Conservation (phyloP, 192 early-diverging fungal species). For the Lunasporangiospora selenospora region DNA sequence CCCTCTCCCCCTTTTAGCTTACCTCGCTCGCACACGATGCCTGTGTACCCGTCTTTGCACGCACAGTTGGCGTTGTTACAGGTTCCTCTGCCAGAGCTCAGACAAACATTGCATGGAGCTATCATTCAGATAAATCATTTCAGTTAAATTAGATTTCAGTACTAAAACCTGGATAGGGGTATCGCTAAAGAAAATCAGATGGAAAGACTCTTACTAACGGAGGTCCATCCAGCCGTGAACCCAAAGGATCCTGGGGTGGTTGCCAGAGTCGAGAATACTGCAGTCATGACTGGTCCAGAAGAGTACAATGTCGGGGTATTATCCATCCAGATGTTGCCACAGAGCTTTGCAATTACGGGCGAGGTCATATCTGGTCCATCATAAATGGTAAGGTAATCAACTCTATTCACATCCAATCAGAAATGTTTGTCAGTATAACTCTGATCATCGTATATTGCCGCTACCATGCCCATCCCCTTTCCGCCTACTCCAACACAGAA, state of each 20-base stretch:
- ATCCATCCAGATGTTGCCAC: constrained; percentile 26
- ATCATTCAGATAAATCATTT: too few relatives aligned
- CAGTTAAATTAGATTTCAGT: too few relatives aligned
- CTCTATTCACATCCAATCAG: constrained; percentile 1
- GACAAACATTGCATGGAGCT: constrained; percentile 36
- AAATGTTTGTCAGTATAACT: too few relatives aligned
- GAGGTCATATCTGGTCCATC: constrained; percentile 30
- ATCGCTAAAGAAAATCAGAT: background rate
- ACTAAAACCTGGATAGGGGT: too few relatives aligned
- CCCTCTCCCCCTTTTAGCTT: too few relatives aligned
- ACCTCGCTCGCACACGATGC: constrained; percentile 36
- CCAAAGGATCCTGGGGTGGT: constrained; percentile 7
- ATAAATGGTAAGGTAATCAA: constrained; percentile 39
- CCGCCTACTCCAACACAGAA: too few relatives aligned
- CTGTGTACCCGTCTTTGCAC: constrained; percentile 14
- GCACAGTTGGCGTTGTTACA: constrained; percentile 17
- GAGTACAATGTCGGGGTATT: constrained; percentile 10
- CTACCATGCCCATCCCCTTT: too few relatives aligned
- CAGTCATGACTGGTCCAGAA: constrained; percentile 26
- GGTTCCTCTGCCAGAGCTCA: constrained; percentile 12
- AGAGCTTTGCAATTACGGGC: constrained; percentile 31
- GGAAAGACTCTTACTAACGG: constrained; percentile 33
- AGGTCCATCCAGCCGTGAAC: constrained; percentile 17
- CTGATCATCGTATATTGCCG: too few relatives aligned
- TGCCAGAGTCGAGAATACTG: constrained; percentile 20